Base-by-base conservation (phyloP, 2,329 filamentous ascomycete species). In the Ophiostoma angusticollis region DNA sequence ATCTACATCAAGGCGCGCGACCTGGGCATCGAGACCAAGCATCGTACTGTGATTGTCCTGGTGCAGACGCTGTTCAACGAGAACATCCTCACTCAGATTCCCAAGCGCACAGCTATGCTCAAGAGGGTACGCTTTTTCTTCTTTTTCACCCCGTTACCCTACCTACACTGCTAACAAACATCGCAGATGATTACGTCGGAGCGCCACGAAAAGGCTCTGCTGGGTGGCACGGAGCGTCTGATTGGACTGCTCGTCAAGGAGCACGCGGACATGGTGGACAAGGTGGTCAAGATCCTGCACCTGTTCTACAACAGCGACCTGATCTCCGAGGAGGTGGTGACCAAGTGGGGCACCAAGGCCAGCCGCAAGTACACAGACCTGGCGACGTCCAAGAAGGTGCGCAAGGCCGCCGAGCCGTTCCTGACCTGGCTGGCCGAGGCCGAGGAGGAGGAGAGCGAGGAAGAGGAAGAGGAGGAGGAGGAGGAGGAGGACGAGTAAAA, bases 281-380 rank as follows among this genome's bases (percentile, higher is more conserved):
- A 84, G 57, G 72, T 96, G 45, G 82, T 86, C 48, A 85, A 84
- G 60, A 83, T 98, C 52, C 72, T 98, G 47, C 75, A 93, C 60
- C 73, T 82, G 53, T 82, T 89, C 65, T 98, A 96, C 63, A 76
- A 95, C 63, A 72, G 85, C 54, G 91, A 98, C 50, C 72, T 98
- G 40, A 67, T 94, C 52, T 78, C 72, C 37, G 91, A 98, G 67
- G 87, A 94, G 47, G 75, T 86, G 13, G 76, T 93, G 57, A 83
- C 80, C 62, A 80, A 80, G 51, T 98, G 91, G 89, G 89, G 87
- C 49, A 72, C 74, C 57, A 94, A 91, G 72, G 86, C 89, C 43
- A 94, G 85, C 75, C 95, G 93, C 80, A 95, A 95, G 69, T 96
- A 96, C 59, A 84, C 93, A 51, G 89, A 96, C 58, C 63, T 93